These are phyloP conservation scores for Mortierella sp. DNA, from an alignment of 371 early-diverging fungal species.

Conservation along the genomic window DNA sequence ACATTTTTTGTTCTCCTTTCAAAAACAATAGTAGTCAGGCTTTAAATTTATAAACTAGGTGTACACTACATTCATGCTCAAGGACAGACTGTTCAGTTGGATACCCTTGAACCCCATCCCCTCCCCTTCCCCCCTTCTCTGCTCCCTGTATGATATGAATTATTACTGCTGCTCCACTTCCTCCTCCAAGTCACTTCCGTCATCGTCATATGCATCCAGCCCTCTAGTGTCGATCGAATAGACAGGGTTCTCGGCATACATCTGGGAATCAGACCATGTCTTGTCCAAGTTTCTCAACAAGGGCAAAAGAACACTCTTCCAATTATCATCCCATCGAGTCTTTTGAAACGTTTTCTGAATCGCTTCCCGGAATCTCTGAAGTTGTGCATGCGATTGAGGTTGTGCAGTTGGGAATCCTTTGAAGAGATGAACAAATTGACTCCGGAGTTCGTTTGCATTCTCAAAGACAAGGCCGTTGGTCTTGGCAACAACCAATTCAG, in stretches of 20 bases:
- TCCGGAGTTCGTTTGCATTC: constrained; percentile 70
- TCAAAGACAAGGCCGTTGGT: constrained; percentile 86
- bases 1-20: not conserved
- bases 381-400: constrained; percentile 30
- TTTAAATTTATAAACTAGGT: no score
- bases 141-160: not conserved
- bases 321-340: constrained; percentile 49
- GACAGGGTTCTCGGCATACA: constrained; percentile 47
- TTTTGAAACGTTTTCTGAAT: constrained; percentile 33
- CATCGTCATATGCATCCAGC: constrained; percentile 5
- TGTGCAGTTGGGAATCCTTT: constrained; percentile 29
- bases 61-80: no score
- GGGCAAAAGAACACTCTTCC: constrained; percentile 36
- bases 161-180: constrained; percentile 10
- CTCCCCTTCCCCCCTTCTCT: no score
- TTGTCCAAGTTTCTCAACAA: constrained; percentile 48
- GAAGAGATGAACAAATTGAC: constrained; percentile 55
- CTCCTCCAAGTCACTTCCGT: constrained; percentile 1
- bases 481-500: constrained; percentile 80
- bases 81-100: no score
- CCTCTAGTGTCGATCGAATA: constrained; percentile 16
- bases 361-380: constrained; percentile 33
- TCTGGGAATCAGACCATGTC: constrained; percentile 50
- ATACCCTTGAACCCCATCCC: no score
- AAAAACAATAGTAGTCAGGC: no score